Base-by-base conservation (phyloP, 1,139 yeast genomes). In the Suhomyces ambrosiae region DNA sequence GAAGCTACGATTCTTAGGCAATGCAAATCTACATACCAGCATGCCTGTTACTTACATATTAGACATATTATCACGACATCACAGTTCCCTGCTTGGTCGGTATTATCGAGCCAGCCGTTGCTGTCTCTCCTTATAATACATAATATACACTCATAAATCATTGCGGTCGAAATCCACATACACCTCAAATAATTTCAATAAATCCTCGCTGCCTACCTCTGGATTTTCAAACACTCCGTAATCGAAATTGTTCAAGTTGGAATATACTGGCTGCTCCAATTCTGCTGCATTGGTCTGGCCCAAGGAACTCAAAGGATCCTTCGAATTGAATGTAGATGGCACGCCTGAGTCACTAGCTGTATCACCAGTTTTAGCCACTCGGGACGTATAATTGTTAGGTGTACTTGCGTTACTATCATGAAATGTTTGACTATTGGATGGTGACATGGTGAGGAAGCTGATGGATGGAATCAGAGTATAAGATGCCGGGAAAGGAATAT, bases 151-250 rank as follows among this genome's bases (percentile, higher is more conserved):
- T 27, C 35, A 40, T 33, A 29, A 29, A 28, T 40, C 31, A 27
- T 33, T 25, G 19, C 23, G 44, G 26, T 62, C 65, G 18, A 61
- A 47, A 33, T 68, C 71, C 4, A 69, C 73, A 46, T 66, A 69
- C 18, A 67, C 53, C 41, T 65, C 69, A 41, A 69, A 68, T 31
- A 70, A 52, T 46, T 60, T 61, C 34, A 69, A 46, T 18, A 71
- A 54, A 40, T 71, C 76, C 24, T 67, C 73, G 41, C 60, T 60
- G n/a, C 43, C 48, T 7, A 30, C 40, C 21, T 35, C 41, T 7
- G 40, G 36, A 13, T 40, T 37, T 15, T 41, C 49, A 29, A 45
- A 45, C 7, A 41, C 27, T 13, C 37, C 46, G 19, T 35, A 36
- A 25, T 41, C 38, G 35, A 38, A 37, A 27, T 35, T 42, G 30